These are phyloP conservation scores for Venustampulla echinocandica DNA, from an alignment of 495 filamentous ascomycete species.

Conservation along the genomic window DNA sequence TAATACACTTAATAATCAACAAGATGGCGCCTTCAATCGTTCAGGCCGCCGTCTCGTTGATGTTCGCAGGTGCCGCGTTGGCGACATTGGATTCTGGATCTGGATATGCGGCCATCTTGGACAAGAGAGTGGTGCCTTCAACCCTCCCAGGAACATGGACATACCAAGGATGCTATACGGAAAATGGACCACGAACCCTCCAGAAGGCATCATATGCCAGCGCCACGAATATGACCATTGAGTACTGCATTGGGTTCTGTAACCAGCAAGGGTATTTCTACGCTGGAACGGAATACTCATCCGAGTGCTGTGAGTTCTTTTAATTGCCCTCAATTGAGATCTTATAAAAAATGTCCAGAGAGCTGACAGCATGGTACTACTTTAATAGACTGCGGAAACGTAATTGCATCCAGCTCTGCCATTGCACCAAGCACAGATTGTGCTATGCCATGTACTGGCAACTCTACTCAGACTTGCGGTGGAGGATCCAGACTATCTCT, in stretches of 20 bases:
- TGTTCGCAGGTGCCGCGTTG: neutral
- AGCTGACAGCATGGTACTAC: neutral
- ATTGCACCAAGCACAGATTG: slow-evolving; percentile 14
- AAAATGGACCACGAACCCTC: slow-evolving; percentile 7
- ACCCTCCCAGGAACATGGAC: slow-evolving; percentile 18
- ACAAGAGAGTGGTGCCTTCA: slow-evolving; percentile 11
- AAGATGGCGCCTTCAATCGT: slow-evolving; percentile 7
- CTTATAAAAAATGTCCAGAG: too few species aligned
- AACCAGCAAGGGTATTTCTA: slow-evolving; percentile 25
- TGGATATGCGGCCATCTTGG: neutral
- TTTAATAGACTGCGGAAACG: slow-evolving; percentile 13
- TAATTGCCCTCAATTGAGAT: too few species aligned
- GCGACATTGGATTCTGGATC: neutral
- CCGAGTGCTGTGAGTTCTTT: slow-evolving; percentile 14
- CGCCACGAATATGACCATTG: slow-evolving; percentile 30
- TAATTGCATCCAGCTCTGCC: neutral
- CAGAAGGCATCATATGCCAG: neutral
- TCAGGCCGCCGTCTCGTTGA: slow-evolving; percentile 3
- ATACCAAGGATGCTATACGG: slow-evolving; percentile 19
- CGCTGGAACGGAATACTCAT: slow-evolving; percentile 35
- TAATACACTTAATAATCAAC: neutral
- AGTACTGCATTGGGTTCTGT: slow-evolving; percentile 33
- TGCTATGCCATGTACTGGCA: slow-evolving; percentile 21
- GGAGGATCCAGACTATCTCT: slow-evolving; percentile 26
- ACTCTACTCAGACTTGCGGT: slow-evolving; percentile 20